Evolutionary conservation across 306 rosid genomes (phyloP).

Genomic region (Corylus americana): DNA sequence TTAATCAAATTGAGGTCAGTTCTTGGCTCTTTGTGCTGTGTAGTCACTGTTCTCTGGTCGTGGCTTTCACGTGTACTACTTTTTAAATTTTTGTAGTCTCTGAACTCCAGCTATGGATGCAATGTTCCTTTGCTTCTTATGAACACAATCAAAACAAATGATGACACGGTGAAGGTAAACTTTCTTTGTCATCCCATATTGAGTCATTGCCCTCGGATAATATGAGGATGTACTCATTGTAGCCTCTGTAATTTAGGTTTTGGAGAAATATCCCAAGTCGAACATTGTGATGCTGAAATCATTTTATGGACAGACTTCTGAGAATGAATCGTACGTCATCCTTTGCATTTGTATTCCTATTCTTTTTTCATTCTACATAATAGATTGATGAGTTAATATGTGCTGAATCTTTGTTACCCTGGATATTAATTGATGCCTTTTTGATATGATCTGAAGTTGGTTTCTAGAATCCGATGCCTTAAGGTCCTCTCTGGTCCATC

Average conservation of each 20-base stretch:
- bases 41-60: neutral
- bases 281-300: conserved; percentile 40
- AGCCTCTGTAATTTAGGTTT: conserved; percentile 38
- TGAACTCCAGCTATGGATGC: conserved; percentile 57
- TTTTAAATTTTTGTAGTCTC: conserved; percentile 44
- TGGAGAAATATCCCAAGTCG: conserved; percentile 51
- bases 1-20: conserved; percentile 67
- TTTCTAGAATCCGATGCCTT: neutral
- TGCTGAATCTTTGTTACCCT: neutral
- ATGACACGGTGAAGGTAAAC: conserved; percentile 55
- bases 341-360: conserved; percentile 16
- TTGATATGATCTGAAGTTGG: neutral
- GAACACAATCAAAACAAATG: conserved; percentile 47
- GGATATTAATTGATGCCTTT: neutral
- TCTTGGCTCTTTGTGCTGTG: neutral
- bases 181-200: conserved; percentile 25
- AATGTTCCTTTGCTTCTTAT: conserved; percentile 61
- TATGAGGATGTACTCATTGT: conserved; percentile 31
- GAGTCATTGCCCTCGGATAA: conserved; percentile 15
- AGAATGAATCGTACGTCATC: conserved; percentile 51
- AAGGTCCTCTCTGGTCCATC: neutral
- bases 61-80: conserved; percentile 17
- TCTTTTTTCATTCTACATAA: neutral
- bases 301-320: conserved; percentile 27
- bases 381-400: neutral